Base-by-base conservation (phyloP, 2,329 filamentous ascomycete species). In the Stagonosporopsis chrysanthemi region DNA sequence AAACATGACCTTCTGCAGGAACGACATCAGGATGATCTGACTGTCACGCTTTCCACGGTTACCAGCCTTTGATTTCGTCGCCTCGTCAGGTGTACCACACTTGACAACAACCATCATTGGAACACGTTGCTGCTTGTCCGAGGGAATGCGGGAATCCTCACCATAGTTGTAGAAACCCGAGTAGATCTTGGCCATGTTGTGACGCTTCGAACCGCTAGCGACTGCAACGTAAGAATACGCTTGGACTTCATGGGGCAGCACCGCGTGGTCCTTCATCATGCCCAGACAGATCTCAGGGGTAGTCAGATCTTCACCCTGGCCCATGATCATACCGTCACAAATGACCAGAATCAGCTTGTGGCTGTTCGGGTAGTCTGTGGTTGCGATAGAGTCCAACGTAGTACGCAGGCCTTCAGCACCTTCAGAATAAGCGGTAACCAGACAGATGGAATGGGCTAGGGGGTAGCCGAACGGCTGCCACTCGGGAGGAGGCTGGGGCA, bases 1-100 rank as follows among this genome's bases (percentile, higher is more conserved):
- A 71, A 99, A 99, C 95, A 99, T 99, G 73, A 99, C 95, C 81
- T 99, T 99, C 75, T 99, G 95, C 67, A 99, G 81, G 84, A 99
- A 99, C 5, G 93, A 97, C 95, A 99, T 99, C 65, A 99, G 84
- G 68, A 99, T 95, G 72, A 99, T 97, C 78, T 99, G 95, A 81
- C 92, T 97, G 83, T 99, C 95, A 75, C 95, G 91, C 84, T 99
- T 99, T 78, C 95, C 96, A 79, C 95, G 88, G 79, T 99, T 99
- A 69, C 95, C 95, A 12, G 96, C 92, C 79, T 99, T 99, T 55
- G 90, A 84, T 68, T 90, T 89, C 38, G 78, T 82, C 29, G 87
- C 84, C 79, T 99, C 95, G 52, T 92, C 91, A 1, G 92, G 92
- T 14, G 95, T 98, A 65, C 95, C 95, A 70, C 91, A 96, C 80